Evolutionary conservation across 2,329 filamentous ascomycete genomes (phyloP).

Genomic region (Trichoderma semiorbis): DNA sequence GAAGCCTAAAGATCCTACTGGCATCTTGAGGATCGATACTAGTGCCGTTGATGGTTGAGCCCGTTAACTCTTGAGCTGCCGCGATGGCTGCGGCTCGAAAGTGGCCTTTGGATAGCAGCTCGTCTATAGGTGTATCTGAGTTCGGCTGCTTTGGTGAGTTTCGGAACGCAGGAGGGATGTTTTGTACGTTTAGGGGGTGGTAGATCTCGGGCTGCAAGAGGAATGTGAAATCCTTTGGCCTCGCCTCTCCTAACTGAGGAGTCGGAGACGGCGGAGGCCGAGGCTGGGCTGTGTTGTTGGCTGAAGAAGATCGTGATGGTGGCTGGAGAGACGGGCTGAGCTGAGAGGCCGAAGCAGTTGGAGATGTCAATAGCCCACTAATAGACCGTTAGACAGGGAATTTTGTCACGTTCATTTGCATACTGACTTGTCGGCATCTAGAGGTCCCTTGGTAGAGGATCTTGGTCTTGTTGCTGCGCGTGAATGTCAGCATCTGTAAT

Average conservation of each 20-base stretch:
- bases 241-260: conserved; percentile 30
- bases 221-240: conserved; percentile 69
- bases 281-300: conserved; percentile 26
- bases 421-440: conserved; percentile 72
- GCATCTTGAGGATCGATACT: conserved; percentile 54
- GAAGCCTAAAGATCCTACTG: conserved; percentile 66
- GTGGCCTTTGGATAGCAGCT: conserved; percentile 68
- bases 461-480: conserved; percentile 52
- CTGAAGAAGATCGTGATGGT: conserved; percentile 22
- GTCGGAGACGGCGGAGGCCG: conserved; percentile 28
- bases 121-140: conserved; percentile 61
- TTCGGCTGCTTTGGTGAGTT: conserved; percentile 62
- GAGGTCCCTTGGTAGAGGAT: conserved; percentile 71
- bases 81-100: conserved; percentile 76
- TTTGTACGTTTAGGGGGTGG: conserved; percentile 68
- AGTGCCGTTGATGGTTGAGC: conserved; percentile 41
- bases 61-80: conserved; percentile 59
- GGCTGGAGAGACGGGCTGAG: conserved; percentile 13
- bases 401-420: not conserved
- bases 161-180: conserved; percentile 64
- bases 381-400: not conserved
- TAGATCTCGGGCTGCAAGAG: conserved; percentile 78
- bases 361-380: conserved; percentile 31
- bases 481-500: conserved; percentile 11
- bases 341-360: conserved; percentile 26